Evolutionary conservation across 208 protist genomes (phyloP).

Genomic region (Herpetomonas samuelpessoai): DNA sequence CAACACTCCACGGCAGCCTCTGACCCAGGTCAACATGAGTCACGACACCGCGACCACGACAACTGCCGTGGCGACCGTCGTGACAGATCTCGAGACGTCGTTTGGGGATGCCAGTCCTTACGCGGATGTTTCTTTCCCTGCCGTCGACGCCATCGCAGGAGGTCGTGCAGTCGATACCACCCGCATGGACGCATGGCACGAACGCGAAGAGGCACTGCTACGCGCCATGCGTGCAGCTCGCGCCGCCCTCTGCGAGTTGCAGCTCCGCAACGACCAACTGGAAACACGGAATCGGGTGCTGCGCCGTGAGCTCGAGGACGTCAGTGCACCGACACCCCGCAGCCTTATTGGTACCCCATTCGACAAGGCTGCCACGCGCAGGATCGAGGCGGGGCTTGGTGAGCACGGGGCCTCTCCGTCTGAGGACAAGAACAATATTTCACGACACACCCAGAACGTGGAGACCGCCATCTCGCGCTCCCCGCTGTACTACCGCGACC

Average conservation of each 20-base stretch:
- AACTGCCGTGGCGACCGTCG: no score
- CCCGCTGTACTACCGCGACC: no score
- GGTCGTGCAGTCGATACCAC: no score
- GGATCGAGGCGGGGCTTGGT: not conserved
- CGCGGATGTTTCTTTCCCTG: not conserved
- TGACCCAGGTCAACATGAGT: no score
- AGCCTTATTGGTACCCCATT: not conserved
- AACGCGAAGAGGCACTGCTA: not conserved
- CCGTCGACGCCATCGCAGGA: not conserved
- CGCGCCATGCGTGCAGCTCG: not conserved
- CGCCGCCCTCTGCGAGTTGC: constrained; percentile 17
- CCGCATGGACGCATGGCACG: no score
- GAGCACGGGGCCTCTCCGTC: not conserved
- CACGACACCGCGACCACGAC: no score
- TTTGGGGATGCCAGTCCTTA: not conserved
- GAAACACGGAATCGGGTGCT: constrained; percentile 25
- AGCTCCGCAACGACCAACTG: constrained; percentile 36
- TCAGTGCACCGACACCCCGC: constrained; percentile 2
- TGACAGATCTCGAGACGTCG: not conserved
- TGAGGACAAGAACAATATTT: not conserved
- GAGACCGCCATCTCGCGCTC: no score
- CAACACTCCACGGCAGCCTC: no score
- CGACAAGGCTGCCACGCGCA: not conserved
- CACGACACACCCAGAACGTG: no score
- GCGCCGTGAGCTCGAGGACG: constrained; percentile 29